These are phyloP conservation scores for Epichloe gansuensis DNA, from an alignment of 2,329 filamentous ascomycete species.

Conservation along the genomic window DNA sequence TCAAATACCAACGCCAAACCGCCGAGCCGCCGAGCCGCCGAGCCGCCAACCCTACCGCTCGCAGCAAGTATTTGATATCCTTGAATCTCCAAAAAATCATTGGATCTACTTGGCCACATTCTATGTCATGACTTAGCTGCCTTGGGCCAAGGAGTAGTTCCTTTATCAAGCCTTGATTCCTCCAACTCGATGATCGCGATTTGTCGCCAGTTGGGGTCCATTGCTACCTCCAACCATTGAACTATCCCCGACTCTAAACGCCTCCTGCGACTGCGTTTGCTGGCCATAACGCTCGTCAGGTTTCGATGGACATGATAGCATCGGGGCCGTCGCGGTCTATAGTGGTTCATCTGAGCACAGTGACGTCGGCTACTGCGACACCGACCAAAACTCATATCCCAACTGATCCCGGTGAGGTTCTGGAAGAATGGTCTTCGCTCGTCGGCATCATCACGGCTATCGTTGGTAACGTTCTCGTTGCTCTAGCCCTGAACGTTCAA, in stretches of 20 bases:
- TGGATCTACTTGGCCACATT: background rate
- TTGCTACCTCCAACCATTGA: background rate
- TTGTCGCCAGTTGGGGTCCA: background rate
- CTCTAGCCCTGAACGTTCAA: conserved; percentile 90
- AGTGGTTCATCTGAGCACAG: background rate
- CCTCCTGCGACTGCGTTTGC: conserved; percentile 2
- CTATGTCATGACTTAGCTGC: background rate
- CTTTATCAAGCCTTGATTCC: background rate
- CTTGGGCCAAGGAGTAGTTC: background rate
- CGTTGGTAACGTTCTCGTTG: conserved; percentile 84
- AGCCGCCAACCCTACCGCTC: background rate
- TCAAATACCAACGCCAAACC: background rate
- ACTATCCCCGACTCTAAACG: background rate
- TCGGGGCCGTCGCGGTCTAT: background rate
- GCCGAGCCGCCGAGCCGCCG: background rate
- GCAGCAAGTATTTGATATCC: background rate
- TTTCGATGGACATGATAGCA: background rate
- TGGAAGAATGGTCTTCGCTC: conserved; percentile 73
- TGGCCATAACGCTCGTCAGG: conserved; percentile 1
- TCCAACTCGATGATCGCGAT: conserved; percentile 1
- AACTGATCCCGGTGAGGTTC: conserved; percentile 30
- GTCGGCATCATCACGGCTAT: conserved; percentile 94
- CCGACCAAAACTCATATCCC: conserved; percentile 9
- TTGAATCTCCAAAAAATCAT: background rate
- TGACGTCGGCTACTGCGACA: background rate